Base-by-base conservation (phyloP, 1,139 yeast genomes). In the Geotrichum klebahnii region DNA sequence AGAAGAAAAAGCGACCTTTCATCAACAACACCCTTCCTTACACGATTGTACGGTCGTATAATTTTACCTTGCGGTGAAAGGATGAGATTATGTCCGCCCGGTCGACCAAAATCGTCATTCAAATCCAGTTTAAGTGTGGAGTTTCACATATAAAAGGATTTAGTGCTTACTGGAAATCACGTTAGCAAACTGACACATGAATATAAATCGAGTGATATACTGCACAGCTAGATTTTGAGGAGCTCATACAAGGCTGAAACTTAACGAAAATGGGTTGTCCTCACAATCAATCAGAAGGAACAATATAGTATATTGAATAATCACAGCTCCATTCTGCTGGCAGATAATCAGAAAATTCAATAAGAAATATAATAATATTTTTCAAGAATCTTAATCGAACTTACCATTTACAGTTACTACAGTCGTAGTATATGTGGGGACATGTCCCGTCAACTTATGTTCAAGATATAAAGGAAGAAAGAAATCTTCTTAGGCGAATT, bases 191-290 rank as follows among this genome's bases (percentile, higher is more conserved):
- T 5, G 34, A 16, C 10, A 12, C 10, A 24, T n/a, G 12, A 24
- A 19, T 24, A 20, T 23, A 32, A 32, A 34, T 33, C 39, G 5
- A 32, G 10, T 24, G 17, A 28, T 32, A 29, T 16, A 43, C 10
- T 26, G 39, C 29, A 23, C 24, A 8, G 36, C 28, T 26, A n/a
- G 23, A 12, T 22, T 47, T 31, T 19, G 6, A 17, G 24, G 24
- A 28, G 54, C 54, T 51, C 54, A 51, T 51, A 51, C 52, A 49
- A 49, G 54, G 48, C 52, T 51, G 54, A 51, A 51, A 51, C 54
- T 51, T 51, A 51, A 48, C 52, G 49, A 44, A 29, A 29, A 36
- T 32, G 45, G 48, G 31, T 48, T 48, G 51, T 48, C 51, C 51
- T 48, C 51, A 48, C 39, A 19, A 44, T 23, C 32, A n/a, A 44